Evolutionary conservation across 2,329 filamentous ascomycete genomes (phyloP), one percentile per base, ranked within the genome.

Genomic region (Byssochlamys sp.): DNA sequence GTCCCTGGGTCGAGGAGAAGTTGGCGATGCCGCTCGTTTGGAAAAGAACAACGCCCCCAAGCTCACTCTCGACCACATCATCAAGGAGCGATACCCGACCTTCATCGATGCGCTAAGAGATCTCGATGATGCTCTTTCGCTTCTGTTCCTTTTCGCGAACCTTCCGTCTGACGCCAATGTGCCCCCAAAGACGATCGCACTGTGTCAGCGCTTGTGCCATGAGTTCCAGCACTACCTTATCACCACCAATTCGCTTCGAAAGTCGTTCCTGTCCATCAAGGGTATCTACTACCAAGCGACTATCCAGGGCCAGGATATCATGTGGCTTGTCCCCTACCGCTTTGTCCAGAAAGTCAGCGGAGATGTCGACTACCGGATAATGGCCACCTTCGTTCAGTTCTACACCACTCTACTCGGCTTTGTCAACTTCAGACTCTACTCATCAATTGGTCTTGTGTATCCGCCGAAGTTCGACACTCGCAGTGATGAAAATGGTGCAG

Each of bases 201-300:
- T 91, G 63, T 99, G 94, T 79, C 91, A 97, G 78, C 86, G 90
- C 57, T 79, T 99, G 56, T 92, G 88, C 67, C 86, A 92, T 73
- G 94, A 99, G 77, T 99, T 99, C 75, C 89, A 97, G 77, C 94
- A 97, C 79, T 99, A 96, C 75, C 82, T 99, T 61, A 99, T 99
- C 70, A 84, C 87, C 52, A 95, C 92, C 49, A 85, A 95, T 76
- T 91, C 89, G 67, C 78, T 99, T 66, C 88, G 90, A 69, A 97
- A 96, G 78, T 96, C 91, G 0, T 99, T 99, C 79, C 78, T 99
- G 63, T 96, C 91, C 1, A 97, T 99, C 77, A 99, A 99, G 81
- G 94, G 94, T 61, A 97, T 99, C 69, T 99, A 99, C 79, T 99
- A 97, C 77, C 92, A 97, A 77, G 94, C 92, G 26, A 96, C 87